A percentile compares a stretch with the other conserved stretches of the same genome.
Evolutionary conservation across 2,329 filamentous ascomycete genomes (phyloP).

Genomic region (Hypoxylon sp.): DNA sequence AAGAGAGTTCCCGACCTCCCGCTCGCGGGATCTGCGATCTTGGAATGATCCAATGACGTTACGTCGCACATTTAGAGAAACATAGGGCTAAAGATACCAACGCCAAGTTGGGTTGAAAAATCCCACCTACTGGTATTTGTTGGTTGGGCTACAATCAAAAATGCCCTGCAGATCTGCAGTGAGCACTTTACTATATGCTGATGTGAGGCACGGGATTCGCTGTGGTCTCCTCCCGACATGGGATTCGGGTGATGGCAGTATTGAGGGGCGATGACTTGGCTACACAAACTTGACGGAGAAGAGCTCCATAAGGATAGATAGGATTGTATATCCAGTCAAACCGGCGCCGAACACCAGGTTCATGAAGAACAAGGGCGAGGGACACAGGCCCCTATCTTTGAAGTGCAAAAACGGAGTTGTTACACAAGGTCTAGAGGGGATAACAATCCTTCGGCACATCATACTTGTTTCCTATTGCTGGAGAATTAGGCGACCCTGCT

Average conservation of each 20-base stretch:
- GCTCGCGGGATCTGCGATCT: conserved; percentile 31
- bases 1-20: conserved; percentile 14
- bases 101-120: conserved; percentile 28
- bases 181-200: conserved; percentile 45
- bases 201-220: conserved; percentile 27
- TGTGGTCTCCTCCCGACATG: conserved; percentile 11
- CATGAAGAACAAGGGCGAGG: neutral
- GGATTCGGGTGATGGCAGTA: conserved; percentile 19
- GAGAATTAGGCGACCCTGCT: conserved; percentile 15
- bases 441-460: conserved; percentile 39
- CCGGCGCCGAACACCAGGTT: conserved; percentile 16
- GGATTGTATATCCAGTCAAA: conserved; percentile 18
- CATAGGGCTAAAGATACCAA: conserved; percentile 32
- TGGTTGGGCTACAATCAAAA: conserved; percentile 31
- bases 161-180: conserved; percentile 45
- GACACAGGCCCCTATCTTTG: conserved; percentile 17
- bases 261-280: conserved; percentile 13
- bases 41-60: conserved; percentile 35
- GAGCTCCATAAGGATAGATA: conserved; percentile 12
- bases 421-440: conserved; percentile 35
- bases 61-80: conserved; percentile 23
- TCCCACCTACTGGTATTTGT: conserved; percentile 12
- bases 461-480: conserved; percentile 16
- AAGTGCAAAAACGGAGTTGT: conserved; percentile 23
- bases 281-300: conserved; percentile 13